Base-by-base conservation (phyloP, 2,329 filamentous ascomycete genomes). In the Neoarthrinium moseri region DNA sequence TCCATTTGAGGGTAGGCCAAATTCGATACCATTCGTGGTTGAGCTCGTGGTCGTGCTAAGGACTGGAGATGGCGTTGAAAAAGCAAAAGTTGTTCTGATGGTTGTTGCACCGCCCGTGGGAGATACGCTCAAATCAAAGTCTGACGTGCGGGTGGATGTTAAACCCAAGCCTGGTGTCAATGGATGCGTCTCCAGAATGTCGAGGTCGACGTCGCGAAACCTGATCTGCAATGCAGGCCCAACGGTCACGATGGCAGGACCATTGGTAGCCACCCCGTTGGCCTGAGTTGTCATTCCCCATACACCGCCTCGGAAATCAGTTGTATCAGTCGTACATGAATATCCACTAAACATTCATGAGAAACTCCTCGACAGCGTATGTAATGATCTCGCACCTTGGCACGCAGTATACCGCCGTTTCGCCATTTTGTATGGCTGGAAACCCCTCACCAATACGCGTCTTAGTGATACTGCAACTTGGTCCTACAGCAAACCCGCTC, bases 171-270 rank as follows among this genome's bases (percentile, higher is more conserved):
- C 64, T 0, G 66, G 64, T 2, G 58, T 64, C 37, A 69, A 52
- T 0, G 67, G 66, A 32, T 69, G 61, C n/a, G 66, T 70, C 35
- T 64, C 62, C 23, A 69, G 53, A 10, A 51, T 43, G 11, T 50
- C 53, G 27, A 70, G 50, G 45, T 70, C 66, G 18, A 54, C 52
- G 20, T 65, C 60, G 4, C 59, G 60, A 57, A 63, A 70, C 22
- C 67, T 64, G 46, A 68, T 69, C 48, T 70, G 66, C 33, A 70
- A 50, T 11, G 65, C 65, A 27, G 67, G 66, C 11, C 64, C 66
- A 10, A 65, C 60, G 2, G 64, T 67, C 8, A 62, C 51, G 5
- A 41, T 17, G 4, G 53, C 54, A 3, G 41, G 49, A 5, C 36
- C 15, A 0, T 48, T 49, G 3, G 55, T 55, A 4, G 50, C 53